Evolutionary conservation across 2,329 filamentous ascomycete species (phyloP).

Genomic region (Boeremia lycopersici): DNA sequence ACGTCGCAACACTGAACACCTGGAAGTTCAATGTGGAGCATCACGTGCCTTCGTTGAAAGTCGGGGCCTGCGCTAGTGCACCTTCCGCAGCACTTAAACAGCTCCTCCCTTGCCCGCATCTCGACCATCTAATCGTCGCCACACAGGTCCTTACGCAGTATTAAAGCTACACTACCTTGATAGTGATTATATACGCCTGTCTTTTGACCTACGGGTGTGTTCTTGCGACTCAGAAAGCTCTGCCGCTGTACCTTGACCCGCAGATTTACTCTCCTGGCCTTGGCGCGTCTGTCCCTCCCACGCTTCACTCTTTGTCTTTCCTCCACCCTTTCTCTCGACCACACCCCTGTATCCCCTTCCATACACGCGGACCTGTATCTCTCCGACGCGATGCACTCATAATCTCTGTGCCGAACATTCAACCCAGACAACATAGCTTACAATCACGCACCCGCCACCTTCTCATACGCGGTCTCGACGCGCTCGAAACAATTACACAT

Average conservation of each 20-base stretch:
- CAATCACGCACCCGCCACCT: background rate
- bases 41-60: constrained; percentile 23
- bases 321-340: background rate
- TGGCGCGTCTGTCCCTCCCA: constrained; percentile 3
- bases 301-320: constrained; percentile 4
- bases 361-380: background rate
- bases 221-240: background rate
- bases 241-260: background rate
- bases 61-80: constrained; percentile 18
- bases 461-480: constrained; percentile 20
- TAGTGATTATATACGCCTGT: background rate
- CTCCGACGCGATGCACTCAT: constrained; percentile 6
- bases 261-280: background rate
- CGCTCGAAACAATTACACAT: constrained; percentile 17
- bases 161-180: background rate
- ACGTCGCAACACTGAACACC: constrained; percentile 28
- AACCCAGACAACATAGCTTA: background rate
- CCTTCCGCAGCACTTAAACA: constrained; percentile 17
- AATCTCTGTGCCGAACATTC: background rate
- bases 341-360: background rate
- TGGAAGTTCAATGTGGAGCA: constrained; percentile 34
- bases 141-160: background rate
- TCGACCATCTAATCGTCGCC: background rate
- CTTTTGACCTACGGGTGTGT: too few relatives aligned
- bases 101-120: constrained; percentile 19